Base-by-base conservation (phyloP, 345 rosid species). In the Syzygium aromaticum region DNA sequence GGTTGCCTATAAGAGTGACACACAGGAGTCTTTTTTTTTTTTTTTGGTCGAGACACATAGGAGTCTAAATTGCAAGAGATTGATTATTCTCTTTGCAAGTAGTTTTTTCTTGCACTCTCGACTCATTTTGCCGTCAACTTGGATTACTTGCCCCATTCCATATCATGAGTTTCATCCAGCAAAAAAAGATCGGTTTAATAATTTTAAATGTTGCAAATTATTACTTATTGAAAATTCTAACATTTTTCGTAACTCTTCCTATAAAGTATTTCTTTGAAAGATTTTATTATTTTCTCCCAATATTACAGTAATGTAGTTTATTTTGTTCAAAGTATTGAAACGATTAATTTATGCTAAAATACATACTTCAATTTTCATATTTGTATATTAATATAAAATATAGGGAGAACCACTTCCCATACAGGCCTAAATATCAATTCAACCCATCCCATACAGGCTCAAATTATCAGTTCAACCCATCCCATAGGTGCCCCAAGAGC, bases 271-370 rank as follows among this genome's bases (percentile, higher is more conserved):
- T 57, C 13, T 57, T 25, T 23, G 10, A 23, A 25, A 57, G 1
- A 57, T 25, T 2, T 57, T 25, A 57, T 11, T 25, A 27, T 11
- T 59, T 25, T 59, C 30, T 59, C 64, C 12, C 2, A 27, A 59
- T 59, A 27, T 59, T 0, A 27, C 3, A 0, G 30, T 27, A 59
- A 59, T 28, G 6, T 8, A 64, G 77, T 30, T 30, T 61, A 2
- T 61, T 64, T 64, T 64, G 21, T 15, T 2, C 15, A 0, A 7
- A 64, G 2, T 10, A 64, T 15, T 0, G 7, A 64, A 1, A n/a
- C 0, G 19, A n/a, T 19, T 61, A 61, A 61, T 61, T 61, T n/a
- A 5, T 61, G 73, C 73, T n/a, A 13, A 61, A 6, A 14, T 1
- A n/a, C 38, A n/a, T n/a, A 14, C 9, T 61, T n/a, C 73, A 6